These are phyloP conservation scores for Jimgerdemannia flammicorona DNA, from an alignment of 192 early-diverging fungal genomes.

Conservation along the genomic window DNA sequence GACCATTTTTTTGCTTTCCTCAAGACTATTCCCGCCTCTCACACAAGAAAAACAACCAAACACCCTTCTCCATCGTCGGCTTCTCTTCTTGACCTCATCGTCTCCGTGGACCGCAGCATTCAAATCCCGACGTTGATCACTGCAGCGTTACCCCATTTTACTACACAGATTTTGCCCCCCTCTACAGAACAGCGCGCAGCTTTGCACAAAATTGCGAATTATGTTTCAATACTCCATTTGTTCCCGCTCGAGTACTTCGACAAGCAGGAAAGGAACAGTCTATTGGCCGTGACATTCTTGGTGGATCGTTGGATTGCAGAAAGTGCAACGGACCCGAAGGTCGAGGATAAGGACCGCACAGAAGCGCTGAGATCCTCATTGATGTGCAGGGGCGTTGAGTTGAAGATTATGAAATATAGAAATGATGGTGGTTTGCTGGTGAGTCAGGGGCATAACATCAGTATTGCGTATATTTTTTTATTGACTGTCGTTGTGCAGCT, in stretches of 20 bases:
- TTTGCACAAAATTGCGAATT: conserved; percentile 10
- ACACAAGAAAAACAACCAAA: not conserved
- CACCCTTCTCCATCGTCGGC: not conserved
- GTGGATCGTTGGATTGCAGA: conserved; percentile 20
- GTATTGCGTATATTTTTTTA: no score
- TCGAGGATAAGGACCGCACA: conserved; percentile 6
- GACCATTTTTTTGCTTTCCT: conserved; percentile 8
- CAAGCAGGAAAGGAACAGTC: conserved; percentile 33
- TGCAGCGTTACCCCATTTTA: not conserved
- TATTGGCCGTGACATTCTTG: conserved; percentile 27
- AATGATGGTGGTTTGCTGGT: conserved; percentile 39
- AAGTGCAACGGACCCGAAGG: conserved; percentile 3
- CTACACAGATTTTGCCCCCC: not conserved
- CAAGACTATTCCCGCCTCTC: not conserved
- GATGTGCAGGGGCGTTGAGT: conserved; percentile 30
- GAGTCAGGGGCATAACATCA: not conserved
- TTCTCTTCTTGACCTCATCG: not conserved
- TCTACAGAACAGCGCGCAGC: not conserved
- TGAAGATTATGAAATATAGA: conserved; percentile 27
- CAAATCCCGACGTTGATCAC: not conserved
- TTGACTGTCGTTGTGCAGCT: no score
- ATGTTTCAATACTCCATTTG: conserved; percentile 35
- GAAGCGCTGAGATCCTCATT: conserved; percentile 22
- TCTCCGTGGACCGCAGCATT: conserved; percentile 1
- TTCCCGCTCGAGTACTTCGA: conserved; percentile 49